These are phyloP conservation scores for Mrakiaceae sp. DNA, from an alignment of 1,284 basidiomycete species.

Conservation along the genomic window DNA sequence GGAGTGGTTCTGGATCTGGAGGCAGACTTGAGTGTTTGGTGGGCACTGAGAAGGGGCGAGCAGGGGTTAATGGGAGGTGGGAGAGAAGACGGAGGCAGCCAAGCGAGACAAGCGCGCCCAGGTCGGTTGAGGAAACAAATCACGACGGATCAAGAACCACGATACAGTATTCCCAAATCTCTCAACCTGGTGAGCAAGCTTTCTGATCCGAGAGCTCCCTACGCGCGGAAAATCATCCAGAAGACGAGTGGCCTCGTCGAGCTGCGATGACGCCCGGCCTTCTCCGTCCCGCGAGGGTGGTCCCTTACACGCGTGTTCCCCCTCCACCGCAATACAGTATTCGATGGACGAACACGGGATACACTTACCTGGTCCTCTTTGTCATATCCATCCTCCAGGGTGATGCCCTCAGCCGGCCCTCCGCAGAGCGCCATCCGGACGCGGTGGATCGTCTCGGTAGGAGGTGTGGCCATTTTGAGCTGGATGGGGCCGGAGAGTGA, in stretches of 20 bases:
- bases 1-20: conserved; percentile 32
- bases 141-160: too few relatives aligned
- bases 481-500: too few relatives aligned
- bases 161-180: too few relatives aligned
- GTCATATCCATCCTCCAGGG: conserved; percentile 3
- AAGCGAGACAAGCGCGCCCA: neutral
- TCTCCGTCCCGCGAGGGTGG: too few relatives aligned
- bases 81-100: neutral
- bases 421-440: conserved; percentile 12
- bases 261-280: too few relatives aligned
- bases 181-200: too few relatives aligned
- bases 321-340: too few relatives aligned
- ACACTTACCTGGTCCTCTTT: conserved; percentile 11
- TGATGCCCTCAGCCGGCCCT: neutral
- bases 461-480: neutral
- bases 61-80: neutral
- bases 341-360: neutral
- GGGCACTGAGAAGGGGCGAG: conserved; percentile 27
- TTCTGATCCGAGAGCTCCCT: too few relatives aligned
- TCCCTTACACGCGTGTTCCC: too few relatives aligned
- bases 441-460: neutral
- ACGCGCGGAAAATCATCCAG: too few relatives aligned
- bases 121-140: too few relatives aligned
- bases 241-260: too few relatives aligned
- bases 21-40: conserved; percentile 28